Base-by-base conservation (phyloP, 2,329 filamentous ascomycete species). In the Aspergillus quadrilineatus region DNA sequence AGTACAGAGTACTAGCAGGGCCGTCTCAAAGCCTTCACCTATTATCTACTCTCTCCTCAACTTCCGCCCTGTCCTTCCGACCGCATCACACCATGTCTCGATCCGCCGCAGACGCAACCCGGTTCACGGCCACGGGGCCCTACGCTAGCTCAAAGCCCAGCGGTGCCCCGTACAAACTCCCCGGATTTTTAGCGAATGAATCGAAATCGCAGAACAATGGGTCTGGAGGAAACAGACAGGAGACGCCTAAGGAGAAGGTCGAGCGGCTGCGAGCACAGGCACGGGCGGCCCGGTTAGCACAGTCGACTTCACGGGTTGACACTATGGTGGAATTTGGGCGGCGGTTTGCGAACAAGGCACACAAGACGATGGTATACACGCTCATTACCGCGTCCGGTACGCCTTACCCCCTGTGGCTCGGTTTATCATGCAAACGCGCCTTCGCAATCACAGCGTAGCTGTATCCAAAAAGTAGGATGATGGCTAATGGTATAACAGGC, bases 221-320 rank as follows among this genome's bases (percentile, higher is more conserved):
- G 14, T 64, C 69, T 22, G 66, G 39, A 10, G 69, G 65, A 8
- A 43, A 44, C 2, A 58, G 59, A 56, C 65, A 67, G 60, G 87
- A 90, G 75, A 88, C 86, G 1, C 83, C 88, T 49, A 84, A 85
- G 70, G 83, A 90, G 75, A 85, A 86, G 65, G 87, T 90, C 36
- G 82, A 84, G 61, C 81, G 88, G 58, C 76, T 90, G 66, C 81
- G 88, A 53, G 85, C 85, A 45, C 85, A 87, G 59, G 86, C 88
- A 69, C 79, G 85, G 57, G 85, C 85, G n/a, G 85, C 86, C 45
- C 83, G 84, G 72, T 79, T 82, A 64, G 82, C 85, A 44, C 79
- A 82, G 66, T 78, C 80, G 46, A 85, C 82, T 50, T 81, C 79
- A 22, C 74, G 73, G 41, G 78, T 82, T 66, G 85, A 88, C 72